Evolutionary conservation across 1,139 yeast genomes (phyloP).

Genomic region (Kodamaea anthophila): DNA sequence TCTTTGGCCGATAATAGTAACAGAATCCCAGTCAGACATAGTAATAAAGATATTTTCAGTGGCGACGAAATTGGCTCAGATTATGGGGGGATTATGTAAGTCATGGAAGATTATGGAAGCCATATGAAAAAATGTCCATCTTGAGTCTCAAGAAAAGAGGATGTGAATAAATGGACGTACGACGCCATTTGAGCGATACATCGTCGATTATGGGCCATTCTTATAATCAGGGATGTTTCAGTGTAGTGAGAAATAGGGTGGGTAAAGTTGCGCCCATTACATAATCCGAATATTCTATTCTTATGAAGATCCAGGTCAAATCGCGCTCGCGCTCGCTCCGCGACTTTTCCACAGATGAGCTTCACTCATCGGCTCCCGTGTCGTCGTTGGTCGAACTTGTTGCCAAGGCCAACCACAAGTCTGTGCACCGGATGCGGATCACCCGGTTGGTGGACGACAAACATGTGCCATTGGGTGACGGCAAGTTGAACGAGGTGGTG

Average conservation of each 20-base stretch:
- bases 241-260: no score
- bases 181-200: no score
- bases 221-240: no score
- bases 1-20: slow-evolving; percentile 80
- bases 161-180: no score
- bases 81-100: slow-evolving; percentile 5
- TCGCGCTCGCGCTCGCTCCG: slow-evolving; percentile 49
- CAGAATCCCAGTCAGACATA: slow-evolving; percentile 82
- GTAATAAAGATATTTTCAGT: not conserved
- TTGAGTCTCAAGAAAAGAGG: no score
- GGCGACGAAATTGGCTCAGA: not conserved
- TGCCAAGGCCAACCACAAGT: slow-evolving; percentile 38
- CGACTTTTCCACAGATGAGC: slow-evolving; percentile 30
- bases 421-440: slow-evolving; percentile 34
- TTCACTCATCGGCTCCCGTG: slow-evolving; percentile 25
- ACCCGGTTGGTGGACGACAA: slow-evolving; percentile 25
- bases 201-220: no score
- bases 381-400: slow-evolving; percentile 31
- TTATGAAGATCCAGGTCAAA: slow-evolving; percentile 36
- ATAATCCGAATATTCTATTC: no score
- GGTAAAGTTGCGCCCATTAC: no score
- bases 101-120: no score
- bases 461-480: slow-evolving; percentile 30
- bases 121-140: no score
- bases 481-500: slow-evolving; percentile 27